A percentile compares a stretch with the other conserved stretches of the same genome.
Conservation (phyloP, 192 early-diverging fungal species). For the Jimgerdemannia flammicorona region DNA sequence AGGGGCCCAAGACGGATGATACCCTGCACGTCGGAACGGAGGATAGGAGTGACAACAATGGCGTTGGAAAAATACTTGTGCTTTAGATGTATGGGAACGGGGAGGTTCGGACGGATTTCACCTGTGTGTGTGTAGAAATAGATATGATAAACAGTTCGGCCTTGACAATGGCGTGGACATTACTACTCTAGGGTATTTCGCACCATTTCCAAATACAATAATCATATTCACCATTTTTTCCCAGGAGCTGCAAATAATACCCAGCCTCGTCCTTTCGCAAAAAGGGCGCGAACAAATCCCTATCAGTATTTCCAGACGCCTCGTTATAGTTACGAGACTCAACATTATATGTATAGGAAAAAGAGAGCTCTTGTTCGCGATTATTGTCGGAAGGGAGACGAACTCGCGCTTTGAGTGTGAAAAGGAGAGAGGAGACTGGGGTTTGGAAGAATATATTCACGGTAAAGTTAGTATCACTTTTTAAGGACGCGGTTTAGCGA, state of each 20-base stretch:
- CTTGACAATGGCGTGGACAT: not conserved
- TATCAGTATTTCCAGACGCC: not conserved
- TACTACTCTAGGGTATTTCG: not conserved
- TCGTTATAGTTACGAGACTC: not conserved
- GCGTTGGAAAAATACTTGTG: slow-evolving; percentile 11
- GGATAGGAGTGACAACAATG: not conserved
- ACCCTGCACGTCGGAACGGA: not conserved
- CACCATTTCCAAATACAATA: not conserved
- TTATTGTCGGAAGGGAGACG: not conserved
- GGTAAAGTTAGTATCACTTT: not conserved
- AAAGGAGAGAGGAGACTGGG: not conserved
- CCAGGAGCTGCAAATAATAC: not conserved
- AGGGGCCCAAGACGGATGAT: not conserved
- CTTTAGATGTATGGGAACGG: slow-evolving; percentile 18
- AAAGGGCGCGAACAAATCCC: not conserved
- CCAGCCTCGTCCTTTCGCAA: not conserved
- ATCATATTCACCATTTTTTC: not conserved
- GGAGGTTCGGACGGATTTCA: slow-evolving; percentile 20
- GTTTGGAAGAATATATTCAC: not conserved
- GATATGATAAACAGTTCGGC: not conserved
- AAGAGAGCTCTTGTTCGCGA: not conserved
- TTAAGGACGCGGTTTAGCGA: too few species aligned
- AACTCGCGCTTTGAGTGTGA: not conserved
- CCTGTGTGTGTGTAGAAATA: slow-evolving; percentile 12
- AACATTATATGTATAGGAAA: not conserved